Percentiles rank a stretch among this genome's conserved stretches.
These are phyloP conservation scores for Podospora bellae-mahoneyi DNA, from an alignment of 495 filamentous ascomycete genomes.

Conservation along the genomic window DNA sequence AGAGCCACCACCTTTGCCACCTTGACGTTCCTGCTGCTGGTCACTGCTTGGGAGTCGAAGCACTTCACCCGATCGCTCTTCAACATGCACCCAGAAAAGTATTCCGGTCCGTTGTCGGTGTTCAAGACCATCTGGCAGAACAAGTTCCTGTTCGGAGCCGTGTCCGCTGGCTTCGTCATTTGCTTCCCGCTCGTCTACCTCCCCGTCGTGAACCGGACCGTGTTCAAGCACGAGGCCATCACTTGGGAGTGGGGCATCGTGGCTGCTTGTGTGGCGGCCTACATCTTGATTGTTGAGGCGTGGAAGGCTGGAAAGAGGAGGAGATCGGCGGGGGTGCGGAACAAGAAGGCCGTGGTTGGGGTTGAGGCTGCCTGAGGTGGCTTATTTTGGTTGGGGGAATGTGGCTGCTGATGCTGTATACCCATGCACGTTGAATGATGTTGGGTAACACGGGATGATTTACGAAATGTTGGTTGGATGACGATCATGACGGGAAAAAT, in stretches of 20 bases:
- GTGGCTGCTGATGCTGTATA: neutral
- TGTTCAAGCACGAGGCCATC: slow-evolving; percentile 72
- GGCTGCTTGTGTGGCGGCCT: slow-evolving; percentile 55
- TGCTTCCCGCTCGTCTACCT: slow-evolving; percentile 72
- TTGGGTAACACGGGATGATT: neutral
- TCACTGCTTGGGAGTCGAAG: slow-evolving; percentile 73
- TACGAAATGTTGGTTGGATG: neutral
- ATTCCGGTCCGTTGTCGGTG: slow-evolving; percentile 46
- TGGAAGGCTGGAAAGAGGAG: slow-evolving; percentile 65
- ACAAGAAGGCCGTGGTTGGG: neutral
- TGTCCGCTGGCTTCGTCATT: slow-evolving; percentile 63
- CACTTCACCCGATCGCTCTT: slow-evolving; percentile 66
- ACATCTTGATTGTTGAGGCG: slow-evolving; percentile 57
- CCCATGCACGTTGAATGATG: neutral
- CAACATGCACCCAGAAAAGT: slow-evolving; percentile 65
- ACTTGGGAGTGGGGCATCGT: slow-evolving; percentile 70
- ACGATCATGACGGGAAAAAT: neutral
- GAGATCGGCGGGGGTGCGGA: neutral
- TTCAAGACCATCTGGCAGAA: slow-evolving; percentile 66
- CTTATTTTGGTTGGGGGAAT: neutral
- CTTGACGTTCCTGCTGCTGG: slow-evolving; percentile 66
- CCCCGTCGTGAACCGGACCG: slow-evolving; percentile 60
- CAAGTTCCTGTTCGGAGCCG: slow-evolving; percentile 68
- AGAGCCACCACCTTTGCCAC: slow-evolving; percentile 72
- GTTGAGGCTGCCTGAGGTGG: neutral